Conservation (phyloP, 1,139 yeast species). For the Casaregolazyma suthepensis region DNA sequence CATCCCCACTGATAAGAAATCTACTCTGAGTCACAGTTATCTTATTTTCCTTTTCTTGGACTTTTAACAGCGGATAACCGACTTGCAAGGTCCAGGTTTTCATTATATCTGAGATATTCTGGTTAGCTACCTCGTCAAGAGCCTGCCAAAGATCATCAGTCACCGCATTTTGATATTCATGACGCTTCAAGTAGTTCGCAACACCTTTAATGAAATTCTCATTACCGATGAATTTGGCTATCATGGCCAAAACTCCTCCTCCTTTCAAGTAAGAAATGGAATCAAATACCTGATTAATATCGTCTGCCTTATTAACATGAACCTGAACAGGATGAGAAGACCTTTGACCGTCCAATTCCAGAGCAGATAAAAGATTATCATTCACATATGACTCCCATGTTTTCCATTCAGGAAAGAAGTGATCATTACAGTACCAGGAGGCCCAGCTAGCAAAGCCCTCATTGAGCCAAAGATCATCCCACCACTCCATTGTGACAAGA, state of each 20-base stretch:
- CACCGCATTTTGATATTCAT: conserved; percentile 55
- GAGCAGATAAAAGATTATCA: conserved; percentile 58
- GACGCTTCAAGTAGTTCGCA: conserved; percentile 51
- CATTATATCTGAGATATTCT: conserved; percentile 50
- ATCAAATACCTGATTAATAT: conserved; percentile 73
- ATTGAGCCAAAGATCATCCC: conserved; percentile 80
- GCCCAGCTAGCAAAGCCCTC: conserved; percentile 85
- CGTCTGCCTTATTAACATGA: conserved; percentile 65
- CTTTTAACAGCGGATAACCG: conserved; percentile 59
- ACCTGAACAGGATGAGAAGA: conserved; percentile 77
- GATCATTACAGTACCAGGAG: conserved; percentile 62
- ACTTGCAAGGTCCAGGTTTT: conserved; percentile 57
- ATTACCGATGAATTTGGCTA: conserved; percentile 61
- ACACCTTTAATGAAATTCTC: conserved; percentile 66
- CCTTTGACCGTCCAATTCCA: conserved; percentile 60
- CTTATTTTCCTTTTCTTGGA: conserved; percentile 31
- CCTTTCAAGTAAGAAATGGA: conserved; percentile 74
- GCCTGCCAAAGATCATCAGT: conserved; percentile 57
- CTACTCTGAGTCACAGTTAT: conserved; percentile 47
- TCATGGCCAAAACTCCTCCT: conserved; percentile 67
- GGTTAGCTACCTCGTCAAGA: conserved; percentile 48
- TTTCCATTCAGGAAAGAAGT: conserved; percentile 67
- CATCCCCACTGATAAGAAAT: conserved; percentile 53
- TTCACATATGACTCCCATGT: conserved; percentile 58
- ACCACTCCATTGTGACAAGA: conserved; percentile 79